Conservation (phyloP, 1,284 basidiomycete species). For the Sanghuangporus weigelae region DNA sequence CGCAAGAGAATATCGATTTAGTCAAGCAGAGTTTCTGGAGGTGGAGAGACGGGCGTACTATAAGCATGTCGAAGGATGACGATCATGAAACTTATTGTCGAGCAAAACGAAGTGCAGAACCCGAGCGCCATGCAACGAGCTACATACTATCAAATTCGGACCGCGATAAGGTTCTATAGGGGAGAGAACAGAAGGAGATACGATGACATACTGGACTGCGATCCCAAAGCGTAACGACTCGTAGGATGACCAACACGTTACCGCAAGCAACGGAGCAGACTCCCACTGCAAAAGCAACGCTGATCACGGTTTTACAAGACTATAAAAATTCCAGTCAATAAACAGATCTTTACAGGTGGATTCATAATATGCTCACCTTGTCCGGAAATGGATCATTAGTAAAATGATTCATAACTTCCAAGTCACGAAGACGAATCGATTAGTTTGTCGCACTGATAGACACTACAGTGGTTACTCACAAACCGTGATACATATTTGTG, state of each 20-base stretch:
- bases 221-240: conserved; percentile 18
- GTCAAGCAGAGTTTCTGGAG: not conserved
- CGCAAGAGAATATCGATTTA: not conserved
- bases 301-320: conserved; percentile 7
- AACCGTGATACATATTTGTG: conserved; percentile 5
- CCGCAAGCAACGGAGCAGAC: conserved; percentile 8
- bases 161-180: not conserved
- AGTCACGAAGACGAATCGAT: not conserved
- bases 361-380: not conserved
- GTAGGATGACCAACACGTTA: conserved; percentile 15
- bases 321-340: not conserved
- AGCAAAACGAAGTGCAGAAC: conserved; percentile 3
- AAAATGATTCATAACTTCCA: conserved; percentile 5
- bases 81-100: conserved; percentile 11
- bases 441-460: not conserved
- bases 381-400: not conserved
- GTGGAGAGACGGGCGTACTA: not conserved
- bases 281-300: conserved; percentile 2
- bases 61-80: not conserved
- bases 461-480: conserved; percentile 3
- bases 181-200: not conserved
- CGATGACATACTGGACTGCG: conserved; percentile 10
- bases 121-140: not conserved
- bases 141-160: not conserved
- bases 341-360: not conserved